phyloP scores from a whole-genome alignment of 352 stramenopile genomes.

The Phytophthora sansomeana region DNA sequence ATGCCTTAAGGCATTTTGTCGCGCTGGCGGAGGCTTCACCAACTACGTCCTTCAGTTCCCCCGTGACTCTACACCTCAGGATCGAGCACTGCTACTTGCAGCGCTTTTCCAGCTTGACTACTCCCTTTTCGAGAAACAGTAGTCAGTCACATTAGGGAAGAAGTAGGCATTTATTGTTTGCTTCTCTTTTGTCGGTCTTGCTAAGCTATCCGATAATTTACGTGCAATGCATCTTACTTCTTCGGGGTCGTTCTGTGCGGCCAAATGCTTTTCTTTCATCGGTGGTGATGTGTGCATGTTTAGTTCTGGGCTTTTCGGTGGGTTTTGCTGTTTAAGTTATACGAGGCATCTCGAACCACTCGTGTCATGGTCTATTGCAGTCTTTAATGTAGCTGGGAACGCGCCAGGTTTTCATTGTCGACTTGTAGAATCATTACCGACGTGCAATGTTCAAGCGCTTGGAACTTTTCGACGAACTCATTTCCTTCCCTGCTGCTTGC shows the following conservation, averaged over 20 bases:
- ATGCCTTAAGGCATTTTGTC: conserved; percentile 42
- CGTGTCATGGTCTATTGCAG: not conserved
- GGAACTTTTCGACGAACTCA: conserved; percentile 14
- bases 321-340: not conserved
- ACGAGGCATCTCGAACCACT: not conserved
- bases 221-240: too few species aligned
- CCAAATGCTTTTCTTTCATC: too few species aligned
- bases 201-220: not conserved
- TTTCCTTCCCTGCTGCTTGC: conserved; percentile 41
- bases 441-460: conserved; percentile 22
- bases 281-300: too few species aligned
- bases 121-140: conserved; percentile 56
- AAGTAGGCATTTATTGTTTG: conserved; percentile 2
- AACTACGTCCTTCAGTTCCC: conserved; percentile 76
- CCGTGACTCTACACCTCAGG: conserved; percentile 53
- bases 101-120: conserved; percentile 73
- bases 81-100: conserved; percentile 65
- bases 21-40: conserved; percentile 51
- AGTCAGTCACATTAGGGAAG: not conserved
- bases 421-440: conserved; percentile 17
- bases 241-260: too few species aligned
- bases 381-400: not conserved
- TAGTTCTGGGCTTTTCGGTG: too few species aligned
- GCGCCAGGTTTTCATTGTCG: not conserved
- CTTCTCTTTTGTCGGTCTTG: not conserved